Percentiles rank a stretch among this genome's conserved stretches.
Conservation (phyloP, 768 basidiomycete genomes). For the Tremella fuciformis region DNA sequence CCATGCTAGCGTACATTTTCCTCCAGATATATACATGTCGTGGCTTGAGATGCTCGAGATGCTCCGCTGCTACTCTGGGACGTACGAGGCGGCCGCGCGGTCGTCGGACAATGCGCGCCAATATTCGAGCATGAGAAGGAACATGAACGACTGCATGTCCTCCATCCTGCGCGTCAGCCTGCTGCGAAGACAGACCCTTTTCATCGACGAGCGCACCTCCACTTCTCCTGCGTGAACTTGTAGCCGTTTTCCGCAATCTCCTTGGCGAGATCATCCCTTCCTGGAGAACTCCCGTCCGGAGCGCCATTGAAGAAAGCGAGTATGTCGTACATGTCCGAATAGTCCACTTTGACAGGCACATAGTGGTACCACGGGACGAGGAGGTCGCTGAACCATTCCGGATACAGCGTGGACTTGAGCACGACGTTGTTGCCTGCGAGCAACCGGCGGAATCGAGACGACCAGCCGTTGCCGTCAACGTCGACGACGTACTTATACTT, state of each 20-base stretch:
- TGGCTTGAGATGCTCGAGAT: too few species aligned
- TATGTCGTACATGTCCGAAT: constrained; percentile 48
- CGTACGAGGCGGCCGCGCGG: background rate
- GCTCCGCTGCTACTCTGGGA: constrained; percentile 1
- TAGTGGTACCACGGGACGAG: constrained; percentile 50
- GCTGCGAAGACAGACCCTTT: background rate
- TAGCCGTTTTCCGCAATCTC: constrained; percentile 38
- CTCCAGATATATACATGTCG: too few species aligned
- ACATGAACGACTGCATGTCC: constrained; percentile 48
- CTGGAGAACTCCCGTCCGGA: constrained; percentile 32
- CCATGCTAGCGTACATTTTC: too few species aligned
- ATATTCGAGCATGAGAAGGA: constrained; percentile 36
- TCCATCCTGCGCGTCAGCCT: constrained; percentile 22
- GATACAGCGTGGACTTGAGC: constrained; percentile 40
- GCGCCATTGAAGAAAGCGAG: constrained; percentile 46
- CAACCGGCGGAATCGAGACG: constrained; percentile 39
- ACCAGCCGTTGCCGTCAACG: constrained; percentile 49
- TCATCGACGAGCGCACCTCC: constrained; percentile 30
- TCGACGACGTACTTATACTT: constrained; percentile 46
- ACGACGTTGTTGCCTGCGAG: constrained; percentile 43
- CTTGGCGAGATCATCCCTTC: constrained; percentile 37
- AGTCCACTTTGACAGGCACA: constrained; percentile 46
- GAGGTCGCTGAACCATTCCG: constrained; percentile 43
- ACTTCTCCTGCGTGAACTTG: constrained; percentile 35
- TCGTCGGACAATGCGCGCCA: background rate